These are phyloP conservation scores for Gloeophyllum trabeum DNA, from an alignment of 768 basidiomycete species.

Conservation along the genomic window DNA sequence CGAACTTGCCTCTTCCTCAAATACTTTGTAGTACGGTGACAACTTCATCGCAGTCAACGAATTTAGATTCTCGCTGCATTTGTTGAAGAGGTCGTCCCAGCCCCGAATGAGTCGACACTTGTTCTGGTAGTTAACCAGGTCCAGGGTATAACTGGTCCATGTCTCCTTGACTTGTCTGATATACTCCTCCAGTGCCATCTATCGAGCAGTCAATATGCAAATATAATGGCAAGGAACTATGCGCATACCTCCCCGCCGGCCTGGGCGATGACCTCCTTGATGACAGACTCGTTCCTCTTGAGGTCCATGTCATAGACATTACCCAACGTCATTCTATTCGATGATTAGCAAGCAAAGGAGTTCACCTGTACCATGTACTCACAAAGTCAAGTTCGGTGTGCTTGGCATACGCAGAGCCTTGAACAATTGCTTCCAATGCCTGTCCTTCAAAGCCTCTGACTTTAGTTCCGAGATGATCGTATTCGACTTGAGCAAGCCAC, in stretches of 20 bases:
- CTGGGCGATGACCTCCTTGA: conserved; percentile 93
- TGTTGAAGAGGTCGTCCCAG: conserved; percentile 95
- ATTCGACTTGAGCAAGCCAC: conserved; percentile 83
- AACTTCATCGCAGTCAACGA: conserved; percentile 95
- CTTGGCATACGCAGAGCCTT: conserved; percentile 71
- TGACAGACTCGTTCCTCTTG: conserved; percentile 80
- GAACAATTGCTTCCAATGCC: conserved; percentile 97
- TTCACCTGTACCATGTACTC: conserved; percentile 10
- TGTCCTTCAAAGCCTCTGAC: conserved; percentile 92
- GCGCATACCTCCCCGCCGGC: conserved; percentile 85
- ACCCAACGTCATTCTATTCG: conserved; percentile 79
- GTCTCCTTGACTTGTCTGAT: conserved; percentile 94
- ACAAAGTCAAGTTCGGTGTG: conserved; percentile 70
- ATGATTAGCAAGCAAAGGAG: conserved; percentile 1
- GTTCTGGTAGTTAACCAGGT: conserved; percentile 96
- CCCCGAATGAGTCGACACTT: conserved; percentile 96
- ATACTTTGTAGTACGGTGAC: conserved; percentile 97
- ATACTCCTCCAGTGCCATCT: conserved; percentile 96
- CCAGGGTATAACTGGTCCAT: conserved; percentile 93
- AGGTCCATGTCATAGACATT: conserved; percentile 96
- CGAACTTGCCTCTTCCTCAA: conserved; percentile 85
- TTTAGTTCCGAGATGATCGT: conserved; percentile 86
- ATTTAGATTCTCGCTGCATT: conserved; percentile 95
- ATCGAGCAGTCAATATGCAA: conserved; percentile 19
- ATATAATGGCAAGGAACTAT: background rate